Percentiles rank a stretch among this genome's conserved stretches.
phyloP scores from a whole-genome alignment of 768 basidiomycete species.

The Boletus bicolor region DNA sequence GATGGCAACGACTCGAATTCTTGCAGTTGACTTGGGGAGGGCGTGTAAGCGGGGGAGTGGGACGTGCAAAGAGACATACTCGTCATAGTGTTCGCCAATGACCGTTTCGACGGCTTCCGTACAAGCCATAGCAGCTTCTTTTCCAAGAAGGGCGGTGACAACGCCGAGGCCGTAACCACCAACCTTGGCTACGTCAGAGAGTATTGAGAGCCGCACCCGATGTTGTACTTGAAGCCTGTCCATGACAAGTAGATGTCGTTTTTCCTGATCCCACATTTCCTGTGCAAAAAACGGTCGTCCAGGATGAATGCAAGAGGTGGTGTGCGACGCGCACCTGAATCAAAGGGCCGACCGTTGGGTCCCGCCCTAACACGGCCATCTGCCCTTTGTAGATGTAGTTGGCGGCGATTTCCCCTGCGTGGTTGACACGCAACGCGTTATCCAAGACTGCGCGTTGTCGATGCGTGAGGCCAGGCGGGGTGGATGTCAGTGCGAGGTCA shows the following conservation, averaged over 20 bases:
- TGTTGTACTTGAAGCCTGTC: slow-evolving; percentile 84
- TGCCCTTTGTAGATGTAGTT: slow-evolving; percentile 96
- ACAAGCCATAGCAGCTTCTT: slow-evolving; percentile 96
- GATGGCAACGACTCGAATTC: slow-evolving; percentile 61
- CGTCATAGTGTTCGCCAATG: slow-evolving; percentile 97
- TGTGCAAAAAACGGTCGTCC: slow-evolving; percentile 30
- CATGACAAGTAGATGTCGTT: slow-evolving; percentile 86
- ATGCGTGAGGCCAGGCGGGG: slow-evolving; percentile 51
- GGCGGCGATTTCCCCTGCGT: slow-evolving; percentile 93
- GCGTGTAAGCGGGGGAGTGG: slow-evolving; percentile 3
- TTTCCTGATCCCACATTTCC: slow-evolving; percentile 98
- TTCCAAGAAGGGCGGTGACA: slow-evolving; percentile 81
- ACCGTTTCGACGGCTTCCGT: slow-evolving; percentile 98
- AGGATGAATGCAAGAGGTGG: background rate
- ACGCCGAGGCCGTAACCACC: slow-evolving; percentile 87
- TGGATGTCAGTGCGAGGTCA: slow-evolving; percentile 46
- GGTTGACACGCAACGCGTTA: slow-evolving; percentile 82
- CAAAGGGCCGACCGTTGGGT: slow-evolving; percentile 54
- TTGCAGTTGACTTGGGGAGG: slow-evolving; percentile 66
- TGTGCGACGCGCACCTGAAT: slow-evolving; percentile 59
- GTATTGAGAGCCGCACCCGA: slow-evolving; percentile 73
- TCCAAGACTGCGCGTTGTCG: slow-evolving; percentile 53
- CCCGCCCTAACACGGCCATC: slow-evolving; percentile 62
- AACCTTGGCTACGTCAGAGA: slow-evolving; percentile 81
- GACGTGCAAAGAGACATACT: slow-evolving; percentile 53